Conservation (phyloP, 1,284 basidiomycete species). For the Macrocybe sp. region DNA sequence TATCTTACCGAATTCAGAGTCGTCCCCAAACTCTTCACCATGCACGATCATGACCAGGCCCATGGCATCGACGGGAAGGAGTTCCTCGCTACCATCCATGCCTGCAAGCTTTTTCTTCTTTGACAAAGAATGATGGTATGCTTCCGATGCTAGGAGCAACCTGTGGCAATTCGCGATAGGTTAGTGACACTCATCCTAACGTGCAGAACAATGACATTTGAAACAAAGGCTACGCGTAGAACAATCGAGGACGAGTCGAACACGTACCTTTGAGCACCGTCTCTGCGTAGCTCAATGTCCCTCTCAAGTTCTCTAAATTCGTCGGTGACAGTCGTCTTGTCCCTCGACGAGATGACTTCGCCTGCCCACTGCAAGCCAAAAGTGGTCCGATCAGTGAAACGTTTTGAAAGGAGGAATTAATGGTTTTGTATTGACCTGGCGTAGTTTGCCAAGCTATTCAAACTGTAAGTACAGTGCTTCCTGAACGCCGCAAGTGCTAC, state of each 20-base stretch:
- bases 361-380: constrained; percentile 57
- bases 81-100: constrained; percentile 56
- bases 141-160: constrained; percentile 54
- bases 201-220: not conserved
- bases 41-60: constrained; percentile 84
- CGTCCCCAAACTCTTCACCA: constrained; percentile 74
- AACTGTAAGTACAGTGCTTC: no score
- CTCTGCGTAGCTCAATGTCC: constrained; percentile 63
- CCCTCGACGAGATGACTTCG: constrained; percentile 67
- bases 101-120: constrained; percentile 65
- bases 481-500: constrained; percentile 1
- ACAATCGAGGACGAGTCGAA: not conserved
- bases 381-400: constrained; percentile 24
- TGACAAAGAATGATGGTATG: constrained; percentile 54
- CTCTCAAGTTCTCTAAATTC: constrained; percentile 66
- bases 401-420: constrained; percentile 3
- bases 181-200: not conserved
- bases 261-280: constrained; percentile 59
- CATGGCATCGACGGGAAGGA: constrained; percentile 70
- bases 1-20: constrained; percentile 62
- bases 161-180: constrained; percentile 27
- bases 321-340: constrained; percentile 60
- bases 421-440: constrained; percentile 40
- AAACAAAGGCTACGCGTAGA: not conserved
- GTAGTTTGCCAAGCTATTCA: constrained; percentile 58